These are phyloP conservation scores for Endothia cerciana DNA, from an alignment of 2,329 filamentous ascomycete species.

Conservation along the genomic window DNA sequence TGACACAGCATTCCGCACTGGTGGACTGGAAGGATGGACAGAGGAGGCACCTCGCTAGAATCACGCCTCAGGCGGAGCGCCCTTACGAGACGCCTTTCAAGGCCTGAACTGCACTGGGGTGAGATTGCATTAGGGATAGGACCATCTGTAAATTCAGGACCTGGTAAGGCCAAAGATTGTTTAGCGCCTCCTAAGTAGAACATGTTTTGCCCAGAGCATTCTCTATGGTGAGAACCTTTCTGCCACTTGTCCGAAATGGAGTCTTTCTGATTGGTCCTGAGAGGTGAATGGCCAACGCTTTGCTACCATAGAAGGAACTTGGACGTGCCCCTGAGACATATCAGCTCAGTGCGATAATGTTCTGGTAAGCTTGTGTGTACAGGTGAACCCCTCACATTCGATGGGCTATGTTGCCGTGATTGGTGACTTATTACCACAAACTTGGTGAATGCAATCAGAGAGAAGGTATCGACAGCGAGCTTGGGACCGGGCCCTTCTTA, in stretches of 20 bases:
- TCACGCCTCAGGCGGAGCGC: constrained; percentile 80
- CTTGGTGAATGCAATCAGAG: background rate
- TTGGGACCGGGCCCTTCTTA: background rate
- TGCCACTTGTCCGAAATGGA: too few species aligned
- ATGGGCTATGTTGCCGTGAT: too few species aligned
- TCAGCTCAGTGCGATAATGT: too few species aligned
- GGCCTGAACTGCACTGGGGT: constrained; percentile 25
- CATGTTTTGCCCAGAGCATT: too few species aligned
- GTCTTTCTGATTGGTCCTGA: too few species aligned
- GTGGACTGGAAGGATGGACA: constrained; percentile 82
- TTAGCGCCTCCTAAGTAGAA: background rate
- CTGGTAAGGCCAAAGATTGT: background rate
- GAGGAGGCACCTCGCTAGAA: constrained; percentile 76
- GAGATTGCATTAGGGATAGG: background rate
- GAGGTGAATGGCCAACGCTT: too few species aligned
- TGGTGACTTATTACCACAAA: too few species aligned
- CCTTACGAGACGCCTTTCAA: constrained; percentile 72
- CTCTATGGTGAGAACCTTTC: too few species aligned
- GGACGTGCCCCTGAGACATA: too few species aligned
- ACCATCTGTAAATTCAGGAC: background rate
- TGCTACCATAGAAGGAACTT: too few species aligned
- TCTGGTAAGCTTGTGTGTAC: too few species aligned
- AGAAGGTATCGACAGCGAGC: constrained; percentile 6
- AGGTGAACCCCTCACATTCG: too few species aligned
- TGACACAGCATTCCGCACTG: constrained; percentile 78